Conservation (phyloP, 2,329 filamentous ascomycete species). For the Byssothecium circinans region DNA sequence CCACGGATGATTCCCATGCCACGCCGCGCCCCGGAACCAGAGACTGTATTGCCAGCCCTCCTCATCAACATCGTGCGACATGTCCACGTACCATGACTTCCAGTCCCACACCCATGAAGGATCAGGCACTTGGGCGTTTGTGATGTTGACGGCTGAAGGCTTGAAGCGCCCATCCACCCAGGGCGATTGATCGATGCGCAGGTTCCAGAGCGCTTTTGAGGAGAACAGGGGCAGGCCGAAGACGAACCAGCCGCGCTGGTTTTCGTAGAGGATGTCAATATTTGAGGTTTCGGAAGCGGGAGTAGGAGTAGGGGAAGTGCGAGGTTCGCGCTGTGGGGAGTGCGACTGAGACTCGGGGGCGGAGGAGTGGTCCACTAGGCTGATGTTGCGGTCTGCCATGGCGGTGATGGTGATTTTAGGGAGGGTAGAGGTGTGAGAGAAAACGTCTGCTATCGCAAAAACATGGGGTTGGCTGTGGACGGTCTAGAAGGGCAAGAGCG, state of each 20-base stretch:
- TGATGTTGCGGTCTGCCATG: constrained; percentile 59
- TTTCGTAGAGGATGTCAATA: constrained; percentile 90
- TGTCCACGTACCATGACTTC: constrained; percentile 72
- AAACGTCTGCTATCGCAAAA: constrained; percentile 31
- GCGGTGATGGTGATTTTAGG: background rate
- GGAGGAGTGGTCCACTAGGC: constrained; percentile 61
- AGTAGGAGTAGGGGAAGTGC: background rate
- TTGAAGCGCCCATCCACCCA: constrained; percentile 72
- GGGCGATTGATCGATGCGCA: constrained; percentile 79
- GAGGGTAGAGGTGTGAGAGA: background rate
- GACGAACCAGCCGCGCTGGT: constrained; percentile 86
- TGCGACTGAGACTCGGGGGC: constrained; percentile 26
- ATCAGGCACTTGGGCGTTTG: constrained; percentile 89
- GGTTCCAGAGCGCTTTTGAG: constrained; percentile 68
- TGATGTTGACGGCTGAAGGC: constrained; percentile 67
- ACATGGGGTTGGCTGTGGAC: constrained; percentile 24
- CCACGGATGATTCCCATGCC: constrained; percentile 88
- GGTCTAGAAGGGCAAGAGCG: constrained; percentile 21
- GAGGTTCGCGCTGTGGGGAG: background rate
- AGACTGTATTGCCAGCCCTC: constrained; percentile 97
- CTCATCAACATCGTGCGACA: constrained; percentile 80
- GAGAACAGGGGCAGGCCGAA: constrained; percentile 93
- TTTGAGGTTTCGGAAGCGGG: constrained; percentile 25
- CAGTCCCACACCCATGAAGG: constrained; percentile 92
- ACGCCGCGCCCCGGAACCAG: constrained; percentile 66